Base-by-base conservation (phyloP, 768 basidiomycete genomes). In the Psilocybe cubensis region DNA sequence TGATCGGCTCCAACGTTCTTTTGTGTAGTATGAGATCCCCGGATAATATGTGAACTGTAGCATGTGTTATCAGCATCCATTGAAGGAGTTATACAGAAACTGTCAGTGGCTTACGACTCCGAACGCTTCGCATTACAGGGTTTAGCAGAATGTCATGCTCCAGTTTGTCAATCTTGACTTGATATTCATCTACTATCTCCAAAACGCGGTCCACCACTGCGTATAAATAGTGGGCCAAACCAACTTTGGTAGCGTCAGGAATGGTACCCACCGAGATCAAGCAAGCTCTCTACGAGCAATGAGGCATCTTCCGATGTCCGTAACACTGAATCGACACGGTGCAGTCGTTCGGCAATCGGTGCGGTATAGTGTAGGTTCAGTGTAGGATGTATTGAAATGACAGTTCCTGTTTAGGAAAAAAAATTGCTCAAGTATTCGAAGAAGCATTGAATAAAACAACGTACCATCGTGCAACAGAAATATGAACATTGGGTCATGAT, bases 21-120 rank as follows among this genome's bases (percentile, higher is more conserved):
- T 88, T 90, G 68, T 87, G 86, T 58, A 88, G 72, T 50, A 85
- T 85, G 9, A 91, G 76, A 64, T 91, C 87, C 11, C 87, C 88
- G 28, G 86, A 87, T 11, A 90, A 74, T 52, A 91, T 86, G 66
- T 91, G 89, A 51, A 91, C 88, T 88, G 29, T 46, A 48, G 40
- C 45, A 21, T 27, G 28, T n/a, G 7, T 14, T 54, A 28, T 52
- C 14, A 44, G 47, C 35, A n/a, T n/a, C n/a, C n/a, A n/a, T 46
- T 35, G 24, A 11, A 20, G 50, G 31, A 33, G 14, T 7, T 18
- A 33, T 12, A 43, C 51, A 44, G 10, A 42, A 48, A 9, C 60
- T 12, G 23, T 5, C 38, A 9, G 12, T 21, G 18, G 71, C 85
- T 44, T 64, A 88, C 87, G 66, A 42, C 74, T 77, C 17, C 86